Percentiles rank a stretch among this genome's conserved stretches.
Conservation (phyloP, 768 basidiomycete species). For the Hypholoma fasciculare region DNA sequence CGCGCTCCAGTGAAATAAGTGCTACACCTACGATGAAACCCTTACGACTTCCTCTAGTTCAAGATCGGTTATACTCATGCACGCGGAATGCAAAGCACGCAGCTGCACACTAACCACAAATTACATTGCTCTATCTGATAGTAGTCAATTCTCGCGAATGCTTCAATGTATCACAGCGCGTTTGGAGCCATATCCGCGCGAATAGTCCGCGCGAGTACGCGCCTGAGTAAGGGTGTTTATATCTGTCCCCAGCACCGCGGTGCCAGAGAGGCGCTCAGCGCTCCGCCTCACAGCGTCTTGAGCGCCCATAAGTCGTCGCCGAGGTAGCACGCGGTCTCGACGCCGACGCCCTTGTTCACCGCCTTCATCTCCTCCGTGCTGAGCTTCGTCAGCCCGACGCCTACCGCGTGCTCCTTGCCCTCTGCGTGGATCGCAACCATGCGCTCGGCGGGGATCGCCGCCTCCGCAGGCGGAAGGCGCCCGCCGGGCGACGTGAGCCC, state of each 20-base stretch:
- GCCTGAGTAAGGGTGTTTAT: no score
- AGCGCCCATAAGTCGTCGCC: constrained; percentile 88
- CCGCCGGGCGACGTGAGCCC: constrained; percentile 94
- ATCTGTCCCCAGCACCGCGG: neutral
- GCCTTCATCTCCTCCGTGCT: constrained; percentile 87
- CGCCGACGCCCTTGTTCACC: constrained; percentile 88
- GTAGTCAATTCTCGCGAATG: no score
- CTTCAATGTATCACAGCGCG: neutral
- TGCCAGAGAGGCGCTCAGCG: neutral
- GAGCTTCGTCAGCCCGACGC: constrained; percentile 80
- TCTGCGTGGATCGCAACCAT: constrained; percentile 94
- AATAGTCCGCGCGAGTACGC: no score
- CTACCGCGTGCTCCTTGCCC: constrained; percentile 91
- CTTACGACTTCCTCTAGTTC: no score
- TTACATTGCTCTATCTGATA: no score
- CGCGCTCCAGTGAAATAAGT: no score
- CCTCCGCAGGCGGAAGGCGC: constrained; percentile 73
- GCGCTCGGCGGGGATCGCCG: constrained; percentile 64
- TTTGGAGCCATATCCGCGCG: no score
- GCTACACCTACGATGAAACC: no score
- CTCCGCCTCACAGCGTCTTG: constrained; percentile 49
- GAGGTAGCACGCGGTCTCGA: constrained; percentile 83
- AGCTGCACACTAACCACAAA: no score
- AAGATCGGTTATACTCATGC: no score
- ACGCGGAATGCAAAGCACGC: no score